Conservation (phyloP, 345 rosid species). For the Streptanthus diversifolius region DNA sequence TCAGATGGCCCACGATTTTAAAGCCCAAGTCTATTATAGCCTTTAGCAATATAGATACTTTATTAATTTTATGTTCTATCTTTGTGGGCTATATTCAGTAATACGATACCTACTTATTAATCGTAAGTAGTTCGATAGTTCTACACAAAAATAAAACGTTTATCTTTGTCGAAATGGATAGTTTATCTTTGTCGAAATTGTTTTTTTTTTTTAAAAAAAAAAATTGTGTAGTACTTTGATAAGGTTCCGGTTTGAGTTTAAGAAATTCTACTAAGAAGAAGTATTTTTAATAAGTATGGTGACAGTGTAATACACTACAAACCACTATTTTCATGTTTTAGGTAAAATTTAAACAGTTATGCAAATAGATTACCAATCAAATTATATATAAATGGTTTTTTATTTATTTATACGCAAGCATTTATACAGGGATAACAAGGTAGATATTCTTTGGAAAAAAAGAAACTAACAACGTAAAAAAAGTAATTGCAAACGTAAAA, state of each 20-base stretch:
- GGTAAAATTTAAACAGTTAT: neutral
- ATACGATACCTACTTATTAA: neutral
- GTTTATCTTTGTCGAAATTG: neutral
- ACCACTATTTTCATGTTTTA: neutral
- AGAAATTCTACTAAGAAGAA: no score
- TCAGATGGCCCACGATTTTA: neutral
- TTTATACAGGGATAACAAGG: neutral
- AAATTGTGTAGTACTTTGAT: neutral
- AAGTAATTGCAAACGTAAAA: neutral
- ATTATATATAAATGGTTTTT: neutral
- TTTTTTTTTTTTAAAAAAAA: neutral
- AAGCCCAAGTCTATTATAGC: conserved; percentile 17
- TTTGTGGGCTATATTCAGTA: conserved; percentile 10
- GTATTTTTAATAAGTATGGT: neutral
- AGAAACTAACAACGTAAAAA: neutral
- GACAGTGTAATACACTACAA: neutral
- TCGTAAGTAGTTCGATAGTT: neutral
- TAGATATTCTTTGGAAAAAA: neutral
- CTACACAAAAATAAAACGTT: neutral
- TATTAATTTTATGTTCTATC: neutral
- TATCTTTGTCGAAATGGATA: neutral
- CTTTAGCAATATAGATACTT: neutral
- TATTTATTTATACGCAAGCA: neutral
- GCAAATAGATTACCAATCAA: neutral
- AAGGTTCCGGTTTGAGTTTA: no score